A percentile compares a stretch with the other conserved stretches of the same genome.
Conservation (phyloP, 2,329 filamentous ascomycete species). For the Stachybotrys chartarum region DNA sequence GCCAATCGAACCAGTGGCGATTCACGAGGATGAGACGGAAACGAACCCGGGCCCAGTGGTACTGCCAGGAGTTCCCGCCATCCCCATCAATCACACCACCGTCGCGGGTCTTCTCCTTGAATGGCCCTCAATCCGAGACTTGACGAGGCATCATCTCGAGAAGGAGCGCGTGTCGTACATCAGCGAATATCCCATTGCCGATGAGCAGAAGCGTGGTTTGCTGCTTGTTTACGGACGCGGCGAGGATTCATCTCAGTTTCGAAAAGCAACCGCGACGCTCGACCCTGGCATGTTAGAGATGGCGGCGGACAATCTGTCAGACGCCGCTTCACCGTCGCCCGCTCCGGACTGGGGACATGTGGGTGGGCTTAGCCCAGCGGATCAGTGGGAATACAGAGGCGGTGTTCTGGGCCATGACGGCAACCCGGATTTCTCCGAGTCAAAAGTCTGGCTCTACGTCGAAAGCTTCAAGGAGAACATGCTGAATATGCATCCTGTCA, state of each 20-base stretch:
- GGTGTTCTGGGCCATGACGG: slow-evolving; percentile 34
- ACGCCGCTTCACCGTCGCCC: slow-evolving; percentile 46
- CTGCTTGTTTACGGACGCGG: slow-evolving; percentile 73
- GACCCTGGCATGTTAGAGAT: slow-evolving; percentile 33
- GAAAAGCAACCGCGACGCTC: slow-evolving; percentile 33
- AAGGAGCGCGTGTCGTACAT: slow-evolving; percentile 46
- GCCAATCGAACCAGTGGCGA: neutral
- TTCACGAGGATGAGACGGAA: slow-evolving; percentile 41
- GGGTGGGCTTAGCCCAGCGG: slow-evolving; percentile 40
- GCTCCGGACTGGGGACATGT: slow-evolving; percentile 53
- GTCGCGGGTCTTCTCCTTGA: slow-evolving; percentile 75
- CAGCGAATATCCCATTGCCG: slow-evolving; percentile 67
- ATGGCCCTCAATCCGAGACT: slow-evolving; percentile 59
- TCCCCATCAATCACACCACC: slow-evolving; percentile 82
- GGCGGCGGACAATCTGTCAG: slow-evolving; percentile 38
- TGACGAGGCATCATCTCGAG: slow-evolving; percentile 49
- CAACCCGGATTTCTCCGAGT: slow-evolving; percentile 46
- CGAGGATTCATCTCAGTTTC: slow-evolving; percentile 59
- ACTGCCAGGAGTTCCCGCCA: slow-evolving; percentile 55
- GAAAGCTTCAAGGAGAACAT: slow-evolving; percentile 53
- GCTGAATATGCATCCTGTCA: slow-evolving; percentile 58
- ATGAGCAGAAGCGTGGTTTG: slow-evolving; percentile 67
- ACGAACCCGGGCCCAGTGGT: slow-evolving; percentile 44
- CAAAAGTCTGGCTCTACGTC: slow-evolving; percentile 45
- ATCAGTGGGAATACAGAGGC: slow-evolving; percentile 30